Conservation (phyloP, 2,329 filamentous ascomycete species). For the Dothidotthia symphoricarpi region DNA sequence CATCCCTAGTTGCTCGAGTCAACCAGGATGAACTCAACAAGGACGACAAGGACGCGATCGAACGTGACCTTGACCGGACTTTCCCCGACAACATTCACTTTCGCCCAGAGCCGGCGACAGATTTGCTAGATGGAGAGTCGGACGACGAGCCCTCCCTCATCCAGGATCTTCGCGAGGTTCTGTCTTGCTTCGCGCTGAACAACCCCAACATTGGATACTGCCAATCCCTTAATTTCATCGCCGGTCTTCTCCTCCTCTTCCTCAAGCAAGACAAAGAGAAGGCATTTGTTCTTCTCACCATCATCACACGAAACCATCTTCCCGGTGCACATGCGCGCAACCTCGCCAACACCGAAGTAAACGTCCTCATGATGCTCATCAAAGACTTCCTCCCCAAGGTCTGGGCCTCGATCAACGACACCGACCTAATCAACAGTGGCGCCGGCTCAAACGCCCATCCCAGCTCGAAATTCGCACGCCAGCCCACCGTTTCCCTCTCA, state of each 20-base stretch:
- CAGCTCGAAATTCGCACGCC: constrained; percentile 46
- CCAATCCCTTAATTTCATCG: constrained; percentile 92
- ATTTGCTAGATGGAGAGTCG: constrained; percentile 31
- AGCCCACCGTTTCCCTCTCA: constrained; percentile 88
- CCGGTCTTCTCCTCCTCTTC: constrained; percentile 84
- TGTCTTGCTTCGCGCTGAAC: constrained; percentile 87
- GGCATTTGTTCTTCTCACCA: constrained; percentile 87
- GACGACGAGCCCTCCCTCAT: constrained; percentile 72
- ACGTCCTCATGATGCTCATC: constrained; percentile 84
- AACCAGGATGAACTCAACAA: constrained; percentile 62
- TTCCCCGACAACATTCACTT: constrained; percentile 94
- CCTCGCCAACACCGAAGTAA: constrained; percentile 89
- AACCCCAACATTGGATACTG: constrained; percentile 93
- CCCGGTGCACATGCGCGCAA: constrained; percentile 90
- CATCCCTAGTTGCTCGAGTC: constrained; percentile 64
- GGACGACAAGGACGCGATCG: constrained; percentile 84
- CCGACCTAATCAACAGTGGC: constrained; percentile 52
- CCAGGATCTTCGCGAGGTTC: constrained; percentile 74
- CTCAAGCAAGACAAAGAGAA: constrained; percentile 80
- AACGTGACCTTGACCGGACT: constrained; percentile 87
- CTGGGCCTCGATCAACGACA: constrained; percentile 84
- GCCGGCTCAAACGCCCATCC: constrained; percentile 35
- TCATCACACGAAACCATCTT: constrained; percentile 83
- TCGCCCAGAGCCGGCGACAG: constrained; percentile 59
- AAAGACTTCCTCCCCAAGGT: constrained; percentile 78